Conservation (phyloP, 2,329 filamentous ascomycete species). For the Thelonectria blattea region DNA sequence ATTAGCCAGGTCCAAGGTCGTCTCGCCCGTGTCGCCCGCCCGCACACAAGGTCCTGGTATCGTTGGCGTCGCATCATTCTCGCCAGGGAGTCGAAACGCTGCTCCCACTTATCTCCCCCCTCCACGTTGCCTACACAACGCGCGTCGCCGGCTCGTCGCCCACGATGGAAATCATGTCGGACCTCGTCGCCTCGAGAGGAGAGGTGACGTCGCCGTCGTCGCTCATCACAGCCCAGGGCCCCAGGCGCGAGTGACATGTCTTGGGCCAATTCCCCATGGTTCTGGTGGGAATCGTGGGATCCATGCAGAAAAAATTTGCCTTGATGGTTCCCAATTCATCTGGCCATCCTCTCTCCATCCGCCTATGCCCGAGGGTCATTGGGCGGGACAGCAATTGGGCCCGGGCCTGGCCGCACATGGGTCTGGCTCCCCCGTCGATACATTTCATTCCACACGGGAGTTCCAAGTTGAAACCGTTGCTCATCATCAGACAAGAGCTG, state of each 20-base stretch:
- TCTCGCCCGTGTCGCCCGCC: slow-evolving; percentile 6
- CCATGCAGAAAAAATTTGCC: slow-evolving; percentile 7
- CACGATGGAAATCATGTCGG: slow-evolving; percentile 9
- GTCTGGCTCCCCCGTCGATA: slow-evolving; percentile 6
- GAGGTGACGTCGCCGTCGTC: slow-evolving; percentile 2
- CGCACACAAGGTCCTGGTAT: slow-evolving; percentile 6
- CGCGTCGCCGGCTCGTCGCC: slow-evolving; percentile 4
- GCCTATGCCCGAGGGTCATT: slow-evolving; percentile 10
- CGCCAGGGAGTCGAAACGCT: slow-evolving; percentile 15
- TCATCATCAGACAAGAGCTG: slow-evolving; percentile 23
- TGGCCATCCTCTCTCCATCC: slow-evolving; percentile 12
- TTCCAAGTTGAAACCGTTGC: slow-evolving; percentile 27
- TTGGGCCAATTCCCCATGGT: slow-evolving; percentile 4
- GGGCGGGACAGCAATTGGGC: slow-evolving; percentile 6
- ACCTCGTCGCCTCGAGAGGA: neutral
- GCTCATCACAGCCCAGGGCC: neutral
- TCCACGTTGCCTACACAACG: slow-evolving; percentile 17
- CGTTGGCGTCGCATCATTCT: slow-evolving; percentile 14
- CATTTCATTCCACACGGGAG: slow-evolving; percentile 21
- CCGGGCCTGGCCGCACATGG: slow-evolving; percentile 8
- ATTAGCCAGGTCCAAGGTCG: slow-evolving; percentile 8
- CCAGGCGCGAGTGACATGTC: slow-evolving; percentile 2
- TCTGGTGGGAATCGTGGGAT: slow-evolving; percentile 1
- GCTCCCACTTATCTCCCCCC: slow-evolving; percentile 7
- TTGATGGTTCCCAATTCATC: slow-evolving; percentile 5